Evolutionary conservation across 78 protist genomes (phyloP).

Genomic region (Blattamonas nauphoetae): DNA sequence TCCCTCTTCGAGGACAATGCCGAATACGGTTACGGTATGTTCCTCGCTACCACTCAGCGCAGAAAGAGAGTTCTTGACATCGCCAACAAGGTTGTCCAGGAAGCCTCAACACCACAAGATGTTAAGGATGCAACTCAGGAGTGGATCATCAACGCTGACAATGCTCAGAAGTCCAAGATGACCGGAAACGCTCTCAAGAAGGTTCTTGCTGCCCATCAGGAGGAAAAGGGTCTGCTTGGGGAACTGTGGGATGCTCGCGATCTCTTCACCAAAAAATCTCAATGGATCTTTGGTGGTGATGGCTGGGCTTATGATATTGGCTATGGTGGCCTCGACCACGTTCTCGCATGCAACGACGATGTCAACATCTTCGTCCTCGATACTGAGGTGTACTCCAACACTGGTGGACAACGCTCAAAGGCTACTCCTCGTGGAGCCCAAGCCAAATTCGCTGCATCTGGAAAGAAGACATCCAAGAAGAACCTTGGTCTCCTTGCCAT

Average conservation of each 20-base stretch:
- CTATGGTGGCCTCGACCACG: constrained; percentile 64
- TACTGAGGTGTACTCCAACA: constrained; percentile 57
- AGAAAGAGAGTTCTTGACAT: constrained; percentile 7
- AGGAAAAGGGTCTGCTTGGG: neutral
- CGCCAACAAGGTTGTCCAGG: neutral
- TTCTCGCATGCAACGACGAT: constrained; percentile 56
- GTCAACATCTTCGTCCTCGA: constrained; percentile 62
- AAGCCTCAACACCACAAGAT: neutral
- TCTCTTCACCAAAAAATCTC: constrained; percentile 20
- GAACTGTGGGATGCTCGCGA: constrained; percentile 3
- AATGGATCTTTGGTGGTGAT: constrained; percentile 66
- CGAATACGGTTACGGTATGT: constrained; percentile 60
- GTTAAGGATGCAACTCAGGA: neutral
- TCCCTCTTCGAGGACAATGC: constrained; percentile 70
- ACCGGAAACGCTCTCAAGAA: neutral
- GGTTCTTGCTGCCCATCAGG: constrained; percentile 7
- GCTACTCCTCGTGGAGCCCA: constrained; percentile 35
- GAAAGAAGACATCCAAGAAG: constrained; percentile 42
- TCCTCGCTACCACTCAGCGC: constrained; percentile 10
- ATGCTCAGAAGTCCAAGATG: constrained; percentile 9
- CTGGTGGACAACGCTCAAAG: constrained; percentile 56
- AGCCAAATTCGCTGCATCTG: constrained; percentile 48
- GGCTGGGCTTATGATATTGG: constrained; percentile 73
- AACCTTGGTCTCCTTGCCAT: constrained; percentile 63
- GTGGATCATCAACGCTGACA: neutral